These are phyloP conservation scores for Furcasterigmium sp. DNA, from an alignment of 2,329 filamentous ascomycete genomes.

Conservation along the genomic window DNA sequence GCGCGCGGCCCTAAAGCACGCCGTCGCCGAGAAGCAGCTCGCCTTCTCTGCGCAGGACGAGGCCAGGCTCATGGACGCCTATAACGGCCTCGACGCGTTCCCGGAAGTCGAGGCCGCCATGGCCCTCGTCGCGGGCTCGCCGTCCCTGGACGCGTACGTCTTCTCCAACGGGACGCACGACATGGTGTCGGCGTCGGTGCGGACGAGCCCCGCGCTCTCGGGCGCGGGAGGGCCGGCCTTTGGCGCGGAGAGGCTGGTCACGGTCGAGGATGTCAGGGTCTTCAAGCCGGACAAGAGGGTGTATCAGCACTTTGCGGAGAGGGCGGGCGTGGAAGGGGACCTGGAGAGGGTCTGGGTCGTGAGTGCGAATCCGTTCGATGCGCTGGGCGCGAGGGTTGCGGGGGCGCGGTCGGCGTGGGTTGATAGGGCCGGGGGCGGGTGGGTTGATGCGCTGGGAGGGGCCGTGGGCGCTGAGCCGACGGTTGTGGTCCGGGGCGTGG, in stretches of 20 bases:
- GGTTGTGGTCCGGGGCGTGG: slow-evolving; percentile 47
- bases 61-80: slow-evolving; percentile 53
- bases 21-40: slow-evolving; percentile 51
- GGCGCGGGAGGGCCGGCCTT: slow-evolving; percentile 40
- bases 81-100: slow-evolving; percentile 60
- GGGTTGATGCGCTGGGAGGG: slow-evolving; percentile 58
- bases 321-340: slow-evolving; percentile 36
- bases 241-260: slow-evolving; percentile 39
- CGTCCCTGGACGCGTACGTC: slow-evolving; percentile 47
- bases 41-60: slow-evolving; percentile 37
- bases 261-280: slow-evolving; percentile 51
- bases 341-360: slow-evolving; percentile 60
- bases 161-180: slow-evolving; percentile 65
- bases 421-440: slow-evolving; percentile 56
- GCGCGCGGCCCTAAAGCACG: slow-evolving; percentile 55
- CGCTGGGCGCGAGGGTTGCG: slow-evolving; percentile 55
- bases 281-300: slow-evolving; percentile 62
- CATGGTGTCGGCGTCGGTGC: slow-evolving; percentile 59
- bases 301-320: slow-evolving; percentile 54
- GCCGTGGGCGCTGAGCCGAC: slow-evolving; percentile 41
- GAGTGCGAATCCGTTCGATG: slow-evolving; percentile 69
- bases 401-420: slow-evolving; percentile 65
- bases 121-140: slow-evolving; percentile 32
- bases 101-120: slow-evolving; percentile 56
- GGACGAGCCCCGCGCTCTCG: slow-evolving; percentile 49